A percentile compares a stretch with the other conserved stretches of the same genome.
Evolutionary conservation across 192 early-diverging fungal genomes (phyloP).

Genomic region (Backusella parvicylindrica): DNA sequence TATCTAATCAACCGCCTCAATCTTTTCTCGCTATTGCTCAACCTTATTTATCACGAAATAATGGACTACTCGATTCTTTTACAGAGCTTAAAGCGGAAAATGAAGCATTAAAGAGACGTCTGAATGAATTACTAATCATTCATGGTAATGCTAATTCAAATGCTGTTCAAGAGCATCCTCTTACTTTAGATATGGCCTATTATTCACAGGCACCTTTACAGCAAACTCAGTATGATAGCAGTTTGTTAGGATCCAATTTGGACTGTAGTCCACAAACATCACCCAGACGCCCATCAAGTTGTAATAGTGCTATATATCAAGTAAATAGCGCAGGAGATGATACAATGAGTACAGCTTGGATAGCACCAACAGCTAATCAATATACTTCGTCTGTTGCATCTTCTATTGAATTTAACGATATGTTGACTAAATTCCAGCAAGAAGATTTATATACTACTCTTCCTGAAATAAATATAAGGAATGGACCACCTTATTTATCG

Average conservation of each 20-base stretch:
- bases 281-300: neutral
- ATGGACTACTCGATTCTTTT: slow-evolving; percentile 39
- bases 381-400: neutral
- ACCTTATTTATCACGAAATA: slow-evolving; percentile 37
- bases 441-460: neutral
- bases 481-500: neutral
- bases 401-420: slow-evolving; percentile 2
- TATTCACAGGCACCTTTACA: neutral
- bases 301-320: neutral
- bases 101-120: slow-evolving; percentile 32
- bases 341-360: neutral
- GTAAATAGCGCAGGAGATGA: neutral
- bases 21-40: slow-evolving; percentile 44
- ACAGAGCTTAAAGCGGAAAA: slow-evolving; percentile 49
- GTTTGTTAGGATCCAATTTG: neutral
- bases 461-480: neutral
- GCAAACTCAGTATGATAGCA: neutral
- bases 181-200: neutral
- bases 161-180: neutral
- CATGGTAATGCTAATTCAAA: slow-evolving; percentile 1
- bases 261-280: neutral
- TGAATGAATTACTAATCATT: slow-evolving; percentile 6
- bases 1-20: neutral
- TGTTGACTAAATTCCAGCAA: neutral
- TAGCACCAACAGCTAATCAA: neutral